These are phyloP conservation scores for Alternaria arbusti DNA, from an alignment of 2,329 filamentous ascomycete species.

Conservation along the genomic window DNA sequence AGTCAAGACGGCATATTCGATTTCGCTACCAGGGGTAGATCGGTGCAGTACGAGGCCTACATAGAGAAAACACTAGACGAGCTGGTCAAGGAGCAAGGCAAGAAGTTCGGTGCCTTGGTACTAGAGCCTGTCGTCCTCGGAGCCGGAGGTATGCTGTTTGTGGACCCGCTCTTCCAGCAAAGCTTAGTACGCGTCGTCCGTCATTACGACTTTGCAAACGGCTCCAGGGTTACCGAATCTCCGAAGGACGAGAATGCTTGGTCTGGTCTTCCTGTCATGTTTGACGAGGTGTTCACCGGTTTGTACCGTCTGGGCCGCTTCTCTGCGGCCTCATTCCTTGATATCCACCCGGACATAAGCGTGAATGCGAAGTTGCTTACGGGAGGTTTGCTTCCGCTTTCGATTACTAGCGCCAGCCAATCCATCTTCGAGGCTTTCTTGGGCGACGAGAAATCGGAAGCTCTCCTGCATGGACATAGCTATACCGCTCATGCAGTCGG, in stretches of 20 bases:
- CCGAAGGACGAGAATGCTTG: conserved; percentile 54
- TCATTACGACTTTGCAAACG: conserved; percentile 60
- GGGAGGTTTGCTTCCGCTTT: conserved; percentile 78
- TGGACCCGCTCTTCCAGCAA: conserved; percentile 82
- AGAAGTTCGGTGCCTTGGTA: conserved; percentile 77
- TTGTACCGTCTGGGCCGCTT: conserved; percentile 80
- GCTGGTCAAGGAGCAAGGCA: conserved; percentile 62
- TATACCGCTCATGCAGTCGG: conserved; percentile 86
- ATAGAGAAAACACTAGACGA: conserved; percentile 63
- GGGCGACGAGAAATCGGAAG: conserved; percentile 76
- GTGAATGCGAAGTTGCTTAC: conserved; percentile 86
- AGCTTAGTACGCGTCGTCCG: conserved; percentile 73
- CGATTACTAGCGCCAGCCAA: conserved; percentile 75
- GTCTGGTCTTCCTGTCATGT: conserved; percentile 78
- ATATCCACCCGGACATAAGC: conserved; percentile 72
- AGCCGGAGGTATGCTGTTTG: conserved; percentile 83
- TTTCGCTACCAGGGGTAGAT: conserved; percentile 48
- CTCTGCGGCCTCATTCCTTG: conserved; percentile 73
- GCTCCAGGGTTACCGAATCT: background rate
- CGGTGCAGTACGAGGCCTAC: conserved; percentile 63
- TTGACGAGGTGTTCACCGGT: conserved; percentile 88
- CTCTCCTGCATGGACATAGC: conserved; percentile 82
- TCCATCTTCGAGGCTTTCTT: conserved; percentile 75
- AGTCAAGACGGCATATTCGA: conserved; percentile 46
- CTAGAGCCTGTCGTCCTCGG: conserved; percentile 82